These are phyloP conservation scores for Fusarium nygamai DNA, from an alignment of 2,329 filamentous ascomycete genomes.

Conservation along the genomic window DNA sequence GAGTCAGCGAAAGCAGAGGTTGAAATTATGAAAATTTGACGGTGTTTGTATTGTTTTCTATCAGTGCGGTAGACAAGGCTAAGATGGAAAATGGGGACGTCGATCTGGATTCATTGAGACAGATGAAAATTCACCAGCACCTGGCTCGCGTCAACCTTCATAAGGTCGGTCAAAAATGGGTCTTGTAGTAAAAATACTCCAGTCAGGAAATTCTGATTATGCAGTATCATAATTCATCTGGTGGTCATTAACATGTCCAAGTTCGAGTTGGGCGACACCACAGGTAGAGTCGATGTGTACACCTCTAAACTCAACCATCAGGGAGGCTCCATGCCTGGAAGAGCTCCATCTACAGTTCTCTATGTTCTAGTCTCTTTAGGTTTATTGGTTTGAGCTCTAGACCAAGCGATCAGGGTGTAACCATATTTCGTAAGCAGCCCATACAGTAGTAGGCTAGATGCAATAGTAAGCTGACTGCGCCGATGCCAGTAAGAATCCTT, in stretches of 20 bases:
- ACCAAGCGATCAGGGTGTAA: not conserved
- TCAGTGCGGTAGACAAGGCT: not conserved
- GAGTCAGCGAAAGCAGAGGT: not conserved
- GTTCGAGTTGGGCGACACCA: not conserved
- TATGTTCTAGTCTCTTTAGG: fast-evolving
- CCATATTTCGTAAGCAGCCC: not conserved
- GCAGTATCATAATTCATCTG: not conserved
- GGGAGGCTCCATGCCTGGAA: fast-evolving
- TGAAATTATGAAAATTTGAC: not conserved
- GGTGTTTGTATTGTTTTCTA: not conserved
- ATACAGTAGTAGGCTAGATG: not conserved
- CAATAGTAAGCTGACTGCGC: not conserved
- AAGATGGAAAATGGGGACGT: not conserved
- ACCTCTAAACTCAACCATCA: not conserved
- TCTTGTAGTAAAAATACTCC: not conserved
- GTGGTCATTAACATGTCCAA: not conserved
- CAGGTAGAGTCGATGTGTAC: fast-evolving
- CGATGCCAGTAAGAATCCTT: not conserved
- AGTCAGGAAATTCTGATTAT: not conserved
- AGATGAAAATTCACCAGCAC: not conserved
- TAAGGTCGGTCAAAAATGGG: not conserved
- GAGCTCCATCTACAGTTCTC: not conserved
- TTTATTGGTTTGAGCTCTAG: no score
- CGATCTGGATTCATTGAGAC: not conserved
- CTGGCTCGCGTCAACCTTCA: not conserved